Percentiles rank a stretch among this genome's conserved stretches.
These are phyloP conservation scores for Exutisphaerella laricina DNA, from an alignment of 2,329 filamentous ascomycete genomes.

Conservation along the genomic window DNA sequence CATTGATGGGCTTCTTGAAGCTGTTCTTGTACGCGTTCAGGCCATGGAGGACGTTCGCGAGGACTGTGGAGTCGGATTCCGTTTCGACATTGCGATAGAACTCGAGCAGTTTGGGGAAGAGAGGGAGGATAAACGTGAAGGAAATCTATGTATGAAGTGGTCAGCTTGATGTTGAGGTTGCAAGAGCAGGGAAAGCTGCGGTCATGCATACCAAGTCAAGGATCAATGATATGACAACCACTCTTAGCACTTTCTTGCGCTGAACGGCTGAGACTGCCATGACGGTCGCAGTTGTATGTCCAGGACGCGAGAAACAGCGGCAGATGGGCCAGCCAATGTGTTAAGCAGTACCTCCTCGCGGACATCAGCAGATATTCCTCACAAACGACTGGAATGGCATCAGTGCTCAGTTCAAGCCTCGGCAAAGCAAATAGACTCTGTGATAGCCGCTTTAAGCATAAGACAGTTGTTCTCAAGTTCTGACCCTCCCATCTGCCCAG, in stretches of 20 bases:
- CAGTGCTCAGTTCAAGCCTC: too few species aligned
- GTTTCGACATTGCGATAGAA: slow-evolving; percentile 89
- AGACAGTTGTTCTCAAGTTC: background rate
- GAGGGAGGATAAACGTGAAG: slow-evolving; percentile 95
- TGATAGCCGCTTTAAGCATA: background rate
- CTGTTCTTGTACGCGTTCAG: slow-evolving; percentile 93
- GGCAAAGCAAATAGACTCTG: slow-evolving; percentile 1
- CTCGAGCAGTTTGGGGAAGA: slow-evolving; percentile 90
- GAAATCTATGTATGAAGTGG: slow-evolving; percentile 66
- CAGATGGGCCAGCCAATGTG: background rate
- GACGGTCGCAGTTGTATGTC: slow-evolving; percentile 1
- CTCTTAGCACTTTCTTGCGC: slow-evolving; percentile 22
- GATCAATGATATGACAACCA: slow-evolving; percentile 22
- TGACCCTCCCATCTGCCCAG: too few species aligned
- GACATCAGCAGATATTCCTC: slow-evolving; percentile 6
- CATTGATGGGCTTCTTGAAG: slow-evolving; percentile 88
- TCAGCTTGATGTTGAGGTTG: background rate
- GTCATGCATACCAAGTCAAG: slow-evolving; percentile 20
- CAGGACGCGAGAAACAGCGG: background rate
- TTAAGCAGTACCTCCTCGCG: slow-evolving; percentile 4
- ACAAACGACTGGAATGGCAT: too few species aligned
- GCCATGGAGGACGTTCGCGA: slow-evolving; percentile 72
- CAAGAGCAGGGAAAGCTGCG: background rate
- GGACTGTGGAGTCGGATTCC: slow-evolving; percentile 54
- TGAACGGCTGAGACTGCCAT: slow-evolving; percentile 16